Conservation (phyloP, 306 rosid genomes). For the Sphenostylis stenocarpa region DNA sequence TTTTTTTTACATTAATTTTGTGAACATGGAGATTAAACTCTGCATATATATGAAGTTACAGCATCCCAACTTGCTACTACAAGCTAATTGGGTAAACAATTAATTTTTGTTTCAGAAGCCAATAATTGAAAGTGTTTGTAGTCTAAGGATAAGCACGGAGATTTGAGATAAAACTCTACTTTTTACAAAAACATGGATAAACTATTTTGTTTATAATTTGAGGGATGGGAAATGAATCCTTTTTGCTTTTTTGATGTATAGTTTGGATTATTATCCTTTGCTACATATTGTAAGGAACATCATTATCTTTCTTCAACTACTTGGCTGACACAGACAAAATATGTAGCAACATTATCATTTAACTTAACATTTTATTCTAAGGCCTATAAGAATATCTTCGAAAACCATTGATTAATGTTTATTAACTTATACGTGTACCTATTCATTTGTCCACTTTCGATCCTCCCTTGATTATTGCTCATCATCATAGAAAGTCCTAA, state of each 20-base stretch:
- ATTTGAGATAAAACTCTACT: neutral
- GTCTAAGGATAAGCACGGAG: neutral
- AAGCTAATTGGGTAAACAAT: neutral
- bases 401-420: neutral
- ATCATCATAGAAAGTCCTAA: neutral
- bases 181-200: neutral
- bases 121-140: neutral
- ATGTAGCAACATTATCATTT: neutral
- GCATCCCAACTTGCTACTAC: too few species aligned
- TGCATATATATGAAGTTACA: too few species aligned
- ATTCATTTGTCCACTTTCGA: neutral
- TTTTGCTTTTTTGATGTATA: neutral
- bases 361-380: neutral
- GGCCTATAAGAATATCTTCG: neutral
- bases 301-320: neutral
- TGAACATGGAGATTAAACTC: too few species aligned
- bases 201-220: neutral
- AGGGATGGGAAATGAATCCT: neutral
- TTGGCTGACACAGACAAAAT: neutral
- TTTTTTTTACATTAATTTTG: too few species aligned
- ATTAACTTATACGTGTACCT: neutral
- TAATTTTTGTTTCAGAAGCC: neutral
- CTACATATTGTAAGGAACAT: neutral
- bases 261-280: neutral
- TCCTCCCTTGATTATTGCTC: neutral